Evolutionary conservation across 495 filamentous ascomycete species (phyloP).

Genomic region (Neurospora sublineolata): DNA sequence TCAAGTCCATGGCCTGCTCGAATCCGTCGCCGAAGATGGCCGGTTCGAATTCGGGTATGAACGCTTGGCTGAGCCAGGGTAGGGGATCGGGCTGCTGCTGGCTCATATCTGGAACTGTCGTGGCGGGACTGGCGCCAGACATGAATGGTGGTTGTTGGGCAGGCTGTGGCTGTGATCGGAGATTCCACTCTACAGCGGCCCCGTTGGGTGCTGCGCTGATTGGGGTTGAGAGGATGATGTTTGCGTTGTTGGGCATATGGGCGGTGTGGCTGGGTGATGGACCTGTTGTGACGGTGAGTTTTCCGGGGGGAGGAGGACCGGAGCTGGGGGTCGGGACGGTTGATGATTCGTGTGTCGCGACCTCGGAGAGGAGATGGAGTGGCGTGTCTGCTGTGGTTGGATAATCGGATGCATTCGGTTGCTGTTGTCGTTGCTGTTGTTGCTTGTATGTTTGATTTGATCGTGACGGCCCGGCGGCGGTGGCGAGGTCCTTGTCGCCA

Average conservation of each 20-base stretch:
- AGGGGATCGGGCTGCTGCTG: constrained; percentile 5
- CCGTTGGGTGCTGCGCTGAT: not conserved
- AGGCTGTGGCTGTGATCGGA: not conserved
- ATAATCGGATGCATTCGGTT: constrained; percentile 9
- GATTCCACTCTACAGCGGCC: not conserved
- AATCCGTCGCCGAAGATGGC: constrained; percentile 30
- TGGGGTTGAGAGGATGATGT: not conserved
- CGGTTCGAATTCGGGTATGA: constrained; percentile 29
- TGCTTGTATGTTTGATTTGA: constrained; percentile 3
- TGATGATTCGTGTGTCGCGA: constrained; percentile 47
- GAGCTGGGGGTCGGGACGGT: constrained; percentile 1
- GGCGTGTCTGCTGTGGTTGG: constrained; percentile 37
- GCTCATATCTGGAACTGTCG: not conserved
- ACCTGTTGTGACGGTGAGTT: not conserved
- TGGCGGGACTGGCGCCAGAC: not conserved
- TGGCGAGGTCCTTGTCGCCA: not conserved
- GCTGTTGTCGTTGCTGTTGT: constrained; percentile 12
- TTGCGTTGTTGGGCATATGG: not conserved
- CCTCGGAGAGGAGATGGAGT: constrained; percentile 56
- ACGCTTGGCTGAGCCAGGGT: constrained; percentile 22
- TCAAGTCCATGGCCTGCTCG: constrained; percentile 41
- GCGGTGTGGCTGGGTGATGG: not conserved
- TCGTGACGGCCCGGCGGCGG: not conserved
- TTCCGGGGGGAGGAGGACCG: constrained; percentile 2
- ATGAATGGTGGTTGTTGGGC: not conserved